A percentile compares a stretch with the other conserved stretches of the same genome.
phyloP scores from a whole-genome alignment of 1,139 yeast genomes.

The Geotrichum reessii region DNA sequence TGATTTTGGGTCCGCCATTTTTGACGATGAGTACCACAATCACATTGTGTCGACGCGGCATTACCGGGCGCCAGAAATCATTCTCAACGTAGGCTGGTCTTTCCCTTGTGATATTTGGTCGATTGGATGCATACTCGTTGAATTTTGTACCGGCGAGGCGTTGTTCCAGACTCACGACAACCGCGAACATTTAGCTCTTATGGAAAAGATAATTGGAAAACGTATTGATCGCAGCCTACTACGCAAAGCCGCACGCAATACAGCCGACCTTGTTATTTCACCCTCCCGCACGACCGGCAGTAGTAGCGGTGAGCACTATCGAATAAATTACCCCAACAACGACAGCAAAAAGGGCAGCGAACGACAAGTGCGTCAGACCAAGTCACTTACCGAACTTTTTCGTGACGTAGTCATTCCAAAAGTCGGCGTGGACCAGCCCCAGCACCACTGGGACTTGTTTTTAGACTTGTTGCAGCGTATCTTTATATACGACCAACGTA shows the following conservation, averaged over 20 bases:
- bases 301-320: constrained; percentile 8
- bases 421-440: constrained; percentile 25
- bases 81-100: constrained; percentile 87
- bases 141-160: constrained; percentile 88
- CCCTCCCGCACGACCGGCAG: constrained; percentile 11
- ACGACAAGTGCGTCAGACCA: constrained; percentile 45
- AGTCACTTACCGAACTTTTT: constrained; percentile 35
- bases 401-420: neutral
- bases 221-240: constrained; percentile 31
- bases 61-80: constrained; percentile 95
- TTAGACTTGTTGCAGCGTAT: constrained; percentile 61
- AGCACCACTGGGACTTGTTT: constrained; percentile 40
- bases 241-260: constrained; percentile 26
- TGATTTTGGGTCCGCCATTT: constrained; percentile 94
- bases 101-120: constrained; percentile 97
- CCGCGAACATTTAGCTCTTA: constrained; percentile 88
- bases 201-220: constrained; percentile 62
- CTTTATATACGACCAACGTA: constrained; percentile 71
- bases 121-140: constrained; percentile 90
- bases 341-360: constrained; percentile 45
- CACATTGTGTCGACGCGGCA: constrained; percentile 89
- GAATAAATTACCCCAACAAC: constrained; percentile 35
- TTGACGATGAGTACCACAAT: constrained; percentile 89
- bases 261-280: constrained; percentile 22
- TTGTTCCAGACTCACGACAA: constrained; percentile 92